Percentiles rank a stretch among this genome's conserved stretches.
phyloP scores from a whole-genome alignment of 257 asterid genomes.

The Ilex aquifolium region DNA sequence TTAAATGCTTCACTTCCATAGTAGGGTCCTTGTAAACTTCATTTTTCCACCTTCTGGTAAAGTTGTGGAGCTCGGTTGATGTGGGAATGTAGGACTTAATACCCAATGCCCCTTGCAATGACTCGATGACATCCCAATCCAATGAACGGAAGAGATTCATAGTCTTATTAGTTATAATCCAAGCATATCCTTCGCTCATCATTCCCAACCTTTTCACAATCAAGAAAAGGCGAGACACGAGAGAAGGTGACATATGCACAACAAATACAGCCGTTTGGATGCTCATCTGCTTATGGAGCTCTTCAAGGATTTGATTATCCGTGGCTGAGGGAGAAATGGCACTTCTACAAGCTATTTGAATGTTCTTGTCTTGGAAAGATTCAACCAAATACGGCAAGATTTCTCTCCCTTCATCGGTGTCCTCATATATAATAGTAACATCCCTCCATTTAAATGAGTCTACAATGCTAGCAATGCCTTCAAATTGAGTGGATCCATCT shows the following conservation, averaged over 20 bases:
- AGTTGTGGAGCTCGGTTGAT: conserved; percentile 18
- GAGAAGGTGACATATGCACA: conserved; percentile 33
- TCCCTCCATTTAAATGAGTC: no score
- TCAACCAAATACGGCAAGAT: conserved; percentile 16
- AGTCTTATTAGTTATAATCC: conserved; percentile 37
- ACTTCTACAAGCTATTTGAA: conserved; percentile 9
- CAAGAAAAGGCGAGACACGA: conserved; percentile 24
- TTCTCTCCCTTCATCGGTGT: conserved; percentile 13
- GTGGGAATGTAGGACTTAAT: conserved; percentile 23
- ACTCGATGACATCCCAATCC: conserved; percentile 21
- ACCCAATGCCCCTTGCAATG: conserved; percentile 38
- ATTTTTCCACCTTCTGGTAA: conserved; percentile 28
- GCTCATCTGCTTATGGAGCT: not conserved
- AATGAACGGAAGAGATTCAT: conserved; percentile 24
- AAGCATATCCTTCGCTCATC: conserved; percentile 37
- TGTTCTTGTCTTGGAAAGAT: conserved; percentile 18
- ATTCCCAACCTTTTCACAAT: conserved; percentile 28
- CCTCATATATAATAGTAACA: not conserved
- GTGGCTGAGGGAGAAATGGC: conserved; percentile 15
- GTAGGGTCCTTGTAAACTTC: conserved; percentile 17
- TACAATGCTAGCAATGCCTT: no score
- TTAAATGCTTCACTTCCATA: conserved; percentile 16
- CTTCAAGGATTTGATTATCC: conserved; percentile 8
- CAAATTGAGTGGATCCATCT: no score
- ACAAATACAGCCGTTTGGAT: conserved; percentile 18